A percentile compares a stretch with the other conserved stretches of the same genome.
These are phyloP conservation scores for Plectranthus barbatus DNA, from an alignment of 257 asterid species.

Conservation along the genomic window DNA sequence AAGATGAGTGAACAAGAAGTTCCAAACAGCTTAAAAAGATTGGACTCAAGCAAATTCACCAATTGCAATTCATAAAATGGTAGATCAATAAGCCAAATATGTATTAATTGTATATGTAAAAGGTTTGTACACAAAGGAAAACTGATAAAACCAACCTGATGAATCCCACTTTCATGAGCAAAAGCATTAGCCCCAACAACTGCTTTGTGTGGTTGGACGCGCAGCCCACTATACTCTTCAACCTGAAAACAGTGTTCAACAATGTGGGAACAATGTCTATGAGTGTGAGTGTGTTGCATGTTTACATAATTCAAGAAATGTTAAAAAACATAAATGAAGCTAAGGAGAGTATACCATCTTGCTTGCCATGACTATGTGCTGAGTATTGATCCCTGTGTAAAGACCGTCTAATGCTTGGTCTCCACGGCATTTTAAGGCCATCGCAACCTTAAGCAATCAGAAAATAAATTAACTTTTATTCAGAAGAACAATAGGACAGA, in stretches of 20 bases:
- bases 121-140: neutral
- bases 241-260: conserved; percentile 43
- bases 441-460: conserved; percentile 57
- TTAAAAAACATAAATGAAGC: neutral
- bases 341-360: conserved; percentile 58
- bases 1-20: neutral
- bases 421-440: conserved; percentile 95
- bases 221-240: conserved; percentile 89
- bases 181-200: conserved; percentile 98
- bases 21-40: neutral
- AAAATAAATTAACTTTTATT: neutral
- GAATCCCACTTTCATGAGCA: conserved; percentile 99
- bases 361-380: conserved; percentile 81
- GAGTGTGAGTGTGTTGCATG: neutral
- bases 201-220: conserved; percentile 94
- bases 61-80: neutral
- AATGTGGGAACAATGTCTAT: neutral
- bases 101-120: neutral
- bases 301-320: neutral
- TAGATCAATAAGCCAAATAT: conserved; percentile 11
- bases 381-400: conserved; percentile 77
- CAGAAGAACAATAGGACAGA: neutral
- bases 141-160: conserved; percentile 54
- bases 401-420: conserved; percentile 69
- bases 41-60: neutral